These are phyloP conservation scores for Yamadazyma mexicana DNA, from an alignment of 1,139 yeast genomes.

Conservation along the genomic window DNA sequence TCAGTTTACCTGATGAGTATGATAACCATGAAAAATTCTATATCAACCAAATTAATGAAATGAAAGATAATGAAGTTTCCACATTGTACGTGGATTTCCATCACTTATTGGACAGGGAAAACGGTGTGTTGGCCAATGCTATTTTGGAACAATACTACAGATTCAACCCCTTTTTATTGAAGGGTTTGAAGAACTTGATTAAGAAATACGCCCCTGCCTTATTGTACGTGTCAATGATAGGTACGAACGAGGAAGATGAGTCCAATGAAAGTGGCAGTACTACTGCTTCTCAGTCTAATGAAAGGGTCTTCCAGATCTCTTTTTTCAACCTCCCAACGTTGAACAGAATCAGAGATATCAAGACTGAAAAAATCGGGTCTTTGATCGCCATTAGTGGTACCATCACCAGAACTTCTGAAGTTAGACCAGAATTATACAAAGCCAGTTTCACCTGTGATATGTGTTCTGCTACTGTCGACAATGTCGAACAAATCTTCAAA, in stretches of 20 bases:
- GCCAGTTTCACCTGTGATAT: constrained; percentile 90
- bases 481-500: constrained; percentile 89
- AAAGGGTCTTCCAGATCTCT: constrained; percentile 83
- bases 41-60: constrained; percentile 76
- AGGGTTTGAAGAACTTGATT: constrained; percentile 72
- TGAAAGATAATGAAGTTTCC: constrained; percentile 73
- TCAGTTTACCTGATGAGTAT: constrained; percentile 24
- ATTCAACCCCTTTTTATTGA: constrained; percentile 79
- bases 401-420: constrained; percentile 95
- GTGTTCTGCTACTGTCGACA: constrained; percentile 83
- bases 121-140: constrained; percentile 89
- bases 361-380: constrained; percentile 87
- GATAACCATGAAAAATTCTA: constrained; percentile 59
- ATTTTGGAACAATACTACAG: constrained; percentile 89
- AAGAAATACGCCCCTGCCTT: constrained; percentile 76
- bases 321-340: constrained; percentile 84
- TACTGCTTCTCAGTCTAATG: constrained; percentile 44
- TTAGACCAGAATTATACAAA: constrained; percentile 87
- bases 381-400: constrained; percentile 90
- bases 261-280: constrained; percentile 21
- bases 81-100: constrained; percentile 85
- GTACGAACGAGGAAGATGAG: constrained; percentile 19
- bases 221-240: constrained; percentile 48
- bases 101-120: constrained; percentile 73
- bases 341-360: constrained; percentile 83